Percentiles rank a stretch among this genome's conserved stretches.
phyloP scores from a whole-genome alignment of 106 monocot species.

The Allium cepa region DNA sequence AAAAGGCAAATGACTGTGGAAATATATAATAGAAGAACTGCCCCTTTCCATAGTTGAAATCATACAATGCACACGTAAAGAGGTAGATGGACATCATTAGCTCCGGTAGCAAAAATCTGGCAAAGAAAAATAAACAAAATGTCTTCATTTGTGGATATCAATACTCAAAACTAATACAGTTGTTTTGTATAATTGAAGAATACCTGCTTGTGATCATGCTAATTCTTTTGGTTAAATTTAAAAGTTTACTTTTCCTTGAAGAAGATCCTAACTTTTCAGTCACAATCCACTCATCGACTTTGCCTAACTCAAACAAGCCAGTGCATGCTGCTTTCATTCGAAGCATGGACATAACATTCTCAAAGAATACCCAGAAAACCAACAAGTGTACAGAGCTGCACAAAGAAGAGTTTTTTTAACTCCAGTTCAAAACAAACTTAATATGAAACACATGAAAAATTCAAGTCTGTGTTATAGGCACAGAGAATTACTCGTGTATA shows the following conservation, averaged over 20 bases:
- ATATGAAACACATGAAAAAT: no score
- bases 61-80: constrained; percentile 29
- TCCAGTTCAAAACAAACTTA: no score
- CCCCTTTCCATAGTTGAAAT: constrained; percentile 19
- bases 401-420: neutral
- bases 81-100: constrained; percentile 27
- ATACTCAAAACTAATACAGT: no score
- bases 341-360: constrained; percentile 76
- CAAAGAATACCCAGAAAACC: constrained; percentile 65
- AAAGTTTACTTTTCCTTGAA: constrained; percentile 11
- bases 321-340: constrained; percentile 41
- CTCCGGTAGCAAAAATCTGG: constrained; percentile 28
- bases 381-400: constrained; percentile 62
- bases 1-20: constrained; percentile 44
- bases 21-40: constrained; percentile 39
- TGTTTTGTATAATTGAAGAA: no score
- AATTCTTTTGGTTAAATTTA: neutral
- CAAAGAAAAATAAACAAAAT: neutral
- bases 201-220: constrained; percentile 7
- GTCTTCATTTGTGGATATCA: no score
- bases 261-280: constrained; percentile 56
- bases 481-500: no score
- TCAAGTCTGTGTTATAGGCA: no score
- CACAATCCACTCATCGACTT: constrained; percentile 73
- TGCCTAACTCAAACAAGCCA: constrained; percentile 44